A percentile compares a stretch with the other conserved stretches of the same genome.
These are phyloP conservation scores for Linderina pennispora DNA, from an alignment of 192 early-diverging fungal species.

Conservation along the genomic window DNA sequence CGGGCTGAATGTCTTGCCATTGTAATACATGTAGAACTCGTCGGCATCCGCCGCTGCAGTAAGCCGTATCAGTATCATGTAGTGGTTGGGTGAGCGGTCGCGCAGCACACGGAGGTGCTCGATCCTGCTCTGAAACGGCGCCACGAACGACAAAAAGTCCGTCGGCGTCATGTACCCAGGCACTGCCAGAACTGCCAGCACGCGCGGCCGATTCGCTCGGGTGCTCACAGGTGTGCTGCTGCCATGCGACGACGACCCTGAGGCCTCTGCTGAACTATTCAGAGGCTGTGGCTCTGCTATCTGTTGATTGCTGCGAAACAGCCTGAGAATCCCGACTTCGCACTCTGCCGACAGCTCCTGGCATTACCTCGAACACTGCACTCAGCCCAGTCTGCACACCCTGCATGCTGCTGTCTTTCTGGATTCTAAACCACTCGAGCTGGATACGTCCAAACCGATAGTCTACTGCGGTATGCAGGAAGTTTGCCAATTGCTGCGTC, in stretches of 20 bases:
- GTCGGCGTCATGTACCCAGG: conserved; percentile 84
- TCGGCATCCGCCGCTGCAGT: conserved; percentile 49
- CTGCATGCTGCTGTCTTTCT: not conserved
- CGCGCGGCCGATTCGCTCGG: conserved; percentile 1
- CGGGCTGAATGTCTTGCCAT: conserved; percentile 78
- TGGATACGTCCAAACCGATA: conserved; percentile 26
- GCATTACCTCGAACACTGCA: conserved; percentile 8
- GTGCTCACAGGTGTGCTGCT: not conserved
- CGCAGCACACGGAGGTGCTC: conserved; percentile 72
- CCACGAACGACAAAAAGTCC: conserved; percentile 85
- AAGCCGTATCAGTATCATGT: conserved; percentile 85
- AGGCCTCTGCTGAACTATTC: no score
- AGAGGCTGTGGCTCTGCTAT: not conserved
- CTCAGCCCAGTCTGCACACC: not conserved
- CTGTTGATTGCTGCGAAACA: conserved; percentile 6
- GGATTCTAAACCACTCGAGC: conserved; percentile 21
- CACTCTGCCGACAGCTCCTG: conserved; percentile 5
- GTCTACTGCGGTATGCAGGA: conserved; percentile 8
- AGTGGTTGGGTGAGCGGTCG: conserved; percentile 79
- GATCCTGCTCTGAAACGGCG: conserved; percentile 58
- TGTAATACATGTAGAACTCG: conserved; percentile 72
- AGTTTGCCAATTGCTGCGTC: conserved; percentile 1
- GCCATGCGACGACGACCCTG: no score
- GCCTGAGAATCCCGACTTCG: conserved; percentile 15
- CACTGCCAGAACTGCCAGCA: conserved; percentile 76